Evolutionary conservation across 2,329 filamentous ascomycete genomes (phyloP), one percentile per base, ranked within the genome.

Genomic region (Didymella exigua): DNA sequence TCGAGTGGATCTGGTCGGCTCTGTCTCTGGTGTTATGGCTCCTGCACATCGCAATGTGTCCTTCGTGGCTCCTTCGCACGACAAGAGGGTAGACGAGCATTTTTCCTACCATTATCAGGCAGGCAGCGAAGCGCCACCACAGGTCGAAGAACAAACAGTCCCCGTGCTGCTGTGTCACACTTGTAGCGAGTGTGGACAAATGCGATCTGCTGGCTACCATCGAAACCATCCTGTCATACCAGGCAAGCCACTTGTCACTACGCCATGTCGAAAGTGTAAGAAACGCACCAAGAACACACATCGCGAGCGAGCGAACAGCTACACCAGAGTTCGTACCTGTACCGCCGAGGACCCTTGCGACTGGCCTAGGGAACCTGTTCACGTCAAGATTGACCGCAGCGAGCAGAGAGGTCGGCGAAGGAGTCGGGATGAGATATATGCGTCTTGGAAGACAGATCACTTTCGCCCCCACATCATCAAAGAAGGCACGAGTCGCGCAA

Each of bases 201-300:
- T 72, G 59, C 69, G 74, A 13, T 76, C 73, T 19, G 58, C 61
- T 33, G 63, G 67, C 42, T 76, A 66, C 34, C 74, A 76, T 53
- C 68, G 70, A 29, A 59, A 66, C 5, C 62, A 75, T 51, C 74
- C 74, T 4, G 64, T 75, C n/a, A 44, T 73, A 14, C 73, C 72
- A 27, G 69, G 68, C 10, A 62, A 71, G 19, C 60, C 68, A 4
- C 40, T 68, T 11, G 49, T 69, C 1, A 49, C 57, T 8, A 59
- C 58, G 7, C 49, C 65, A 14, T 76, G 74, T 31, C 62, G 71
- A 23, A 63, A 66, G 23, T 76, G 74, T 57, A 62, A 61, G 47
- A 72, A 66, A 63, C 67, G 66, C 29, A 54, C 56, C 40, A 59
- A 56, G 50, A 53, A 46, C 46, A 42, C 41, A 18, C 54, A 45